Percentiles rank a stretch among this genome's conserved stretches.
These are phyloP conservation scores for Aspergillus unguis DNA, from an alignment of 2,329 filamentous ascomycete species.

Conservation along the genomic window DNA sequence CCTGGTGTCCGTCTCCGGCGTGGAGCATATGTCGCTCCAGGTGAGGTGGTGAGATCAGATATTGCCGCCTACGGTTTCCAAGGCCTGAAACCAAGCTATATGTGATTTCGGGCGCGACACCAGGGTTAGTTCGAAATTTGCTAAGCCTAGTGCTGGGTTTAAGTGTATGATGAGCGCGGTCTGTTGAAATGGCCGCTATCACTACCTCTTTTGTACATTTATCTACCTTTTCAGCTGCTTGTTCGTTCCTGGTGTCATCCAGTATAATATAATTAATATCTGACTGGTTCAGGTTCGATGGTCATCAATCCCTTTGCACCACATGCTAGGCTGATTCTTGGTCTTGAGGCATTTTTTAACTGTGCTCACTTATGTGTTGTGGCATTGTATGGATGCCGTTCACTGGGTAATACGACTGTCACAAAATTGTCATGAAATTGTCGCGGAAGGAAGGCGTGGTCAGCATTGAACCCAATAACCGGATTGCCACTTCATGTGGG, in stretches of 20 bases:
- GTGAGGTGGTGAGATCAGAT: constrained; percentile 43
- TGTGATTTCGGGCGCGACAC: constrained; percentile 23
- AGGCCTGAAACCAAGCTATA: constrained; percentile 41
- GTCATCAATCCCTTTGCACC: not conserved
- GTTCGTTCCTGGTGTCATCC: not conserved
- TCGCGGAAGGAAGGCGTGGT: too few relatives aligned
- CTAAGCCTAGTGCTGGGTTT: too few relatives aligned
- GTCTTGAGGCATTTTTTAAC: not conserved
- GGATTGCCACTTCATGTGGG: too few relatives aligned
- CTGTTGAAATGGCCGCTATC: too few relatives aligned
- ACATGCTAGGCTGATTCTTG: not conserved
- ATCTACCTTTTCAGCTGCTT: not conserved
- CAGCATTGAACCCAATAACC: too few relatives aligned
- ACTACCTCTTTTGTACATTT: too few relatives aligned
- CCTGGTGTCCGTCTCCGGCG: constrained; percentile 43
- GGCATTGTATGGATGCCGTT: too few relatives aligned
- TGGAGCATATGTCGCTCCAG: constrained; percentile 45
- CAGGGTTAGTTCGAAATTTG: not conserved
- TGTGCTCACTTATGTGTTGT: not conserved
- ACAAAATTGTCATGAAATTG: too few relatives aligned
- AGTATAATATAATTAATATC: not conserved
- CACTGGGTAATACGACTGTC: too few relatives aligned
- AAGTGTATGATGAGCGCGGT: too few relatives aligned
- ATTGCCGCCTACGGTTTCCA: constrained; percentile 43
- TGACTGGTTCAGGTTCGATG: constrained; percentile 15